Evolutionary conservation across 768 basidiomycete species (phyloP), one percentile per base, ranked within the genome.

Genomic region (Cystobasidium ongulense): DNA sequence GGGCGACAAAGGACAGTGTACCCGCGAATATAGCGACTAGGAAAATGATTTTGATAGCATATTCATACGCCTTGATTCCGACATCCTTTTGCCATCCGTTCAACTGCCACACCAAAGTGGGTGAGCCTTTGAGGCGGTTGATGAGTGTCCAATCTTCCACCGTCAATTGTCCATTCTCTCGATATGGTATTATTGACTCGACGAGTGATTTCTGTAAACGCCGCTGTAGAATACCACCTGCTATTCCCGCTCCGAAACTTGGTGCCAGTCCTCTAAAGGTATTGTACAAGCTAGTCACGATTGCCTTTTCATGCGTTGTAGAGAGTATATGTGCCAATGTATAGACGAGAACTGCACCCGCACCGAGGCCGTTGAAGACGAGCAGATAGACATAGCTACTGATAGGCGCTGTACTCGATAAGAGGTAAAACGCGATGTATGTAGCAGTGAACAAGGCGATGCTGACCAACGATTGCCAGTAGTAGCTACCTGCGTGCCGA

Each of bases 261-360:
- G 61, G 61, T 31, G 72, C 72, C 72, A 73, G 33, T 5, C 62
- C 72, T 2, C 72, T 21, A 63, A 73, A 73, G 23, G 72, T 73
- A 29, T 38, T 43, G 62, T 64, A 64, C 2, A 73, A 33, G 2
- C 61, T 29, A 1, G 72, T 65, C 13, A 63, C 62, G 41, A 73
- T 73, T 7, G 72, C 62, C 27, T 73, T 63, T 39, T 52, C 72
- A 52, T 36, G 33, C 10, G 68, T 71, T 4, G 72, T 64, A 15
- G 62, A 29, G 17, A 73, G 72, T 4, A 73, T 36, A 33, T 73
- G 72, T 18, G 50, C 62, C 15, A 64, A 33, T 3, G 62, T 64
- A 25, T 33, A 73, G 38, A 63, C 63, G 43, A 73, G 72, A 31
- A 65, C 54, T n/a, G 72, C 39, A 23, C 72, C 72, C 15, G 63